Evolutionary conservation across 164 flowering plant species (phyloP).

Genomic region (Sextonia rubra): DNA sequence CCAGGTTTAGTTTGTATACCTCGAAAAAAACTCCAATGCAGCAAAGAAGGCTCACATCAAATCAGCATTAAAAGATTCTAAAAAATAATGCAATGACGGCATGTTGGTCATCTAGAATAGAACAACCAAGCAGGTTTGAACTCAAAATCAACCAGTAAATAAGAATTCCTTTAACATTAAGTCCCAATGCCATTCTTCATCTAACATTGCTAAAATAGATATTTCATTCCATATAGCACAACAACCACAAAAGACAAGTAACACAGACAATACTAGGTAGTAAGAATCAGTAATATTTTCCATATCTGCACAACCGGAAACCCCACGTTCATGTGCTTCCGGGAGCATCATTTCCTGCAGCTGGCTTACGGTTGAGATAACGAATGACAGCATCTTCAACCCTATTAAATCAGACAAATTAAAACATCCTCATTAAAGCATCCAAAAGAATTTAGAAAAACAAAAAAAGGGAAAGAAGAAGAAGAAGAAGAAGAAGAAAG

Average conservation of each 20-base stretch:
- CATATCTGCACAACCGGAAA: background rate
- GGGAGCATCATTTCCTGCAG: slow-evolving; percentile 57
- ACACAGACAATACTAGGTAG: background rate
- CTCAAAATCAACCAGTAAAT: too few species aligned
- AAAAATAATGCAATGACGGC: too few species aligned
- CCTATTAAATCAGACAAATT: slow-evolving; percentile 32
- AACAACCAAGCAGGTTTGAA: too few species aligned
- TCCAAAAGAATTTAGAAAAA: background rate
- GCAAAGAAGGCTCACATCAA: too few species aligned
- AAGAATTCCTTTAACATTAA: too few species aligned
- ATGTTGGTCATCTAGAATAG: too few species aligned
- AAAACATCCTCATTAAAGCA: background rate
- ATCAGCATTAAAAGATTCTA: too few species aligned
- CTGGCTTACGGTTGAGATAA: slow-evolving; percentile 82
- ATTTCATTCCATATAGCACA: background rate
- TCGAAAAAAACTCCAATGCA: too few species aligned
- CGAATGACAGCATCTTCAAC: slow-evolving; percentile 90
- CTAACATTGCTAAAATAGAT: background rate
- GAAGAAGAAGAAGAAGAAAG: background rate
- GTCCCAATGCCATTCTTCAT: too few species aligned
- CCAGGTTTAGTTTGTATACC: too few species aligned
- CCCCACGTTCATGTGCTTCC: slow-evolving; percentile 43
- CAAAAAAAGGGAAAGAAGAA: background rate
- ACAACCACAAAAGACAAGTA: background rate
- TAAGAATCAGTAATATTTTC: background rate